Conservation (phyloP, 2,329 filamentous ascomycete species). For the Fusarium chlamydosporum region DNA sequence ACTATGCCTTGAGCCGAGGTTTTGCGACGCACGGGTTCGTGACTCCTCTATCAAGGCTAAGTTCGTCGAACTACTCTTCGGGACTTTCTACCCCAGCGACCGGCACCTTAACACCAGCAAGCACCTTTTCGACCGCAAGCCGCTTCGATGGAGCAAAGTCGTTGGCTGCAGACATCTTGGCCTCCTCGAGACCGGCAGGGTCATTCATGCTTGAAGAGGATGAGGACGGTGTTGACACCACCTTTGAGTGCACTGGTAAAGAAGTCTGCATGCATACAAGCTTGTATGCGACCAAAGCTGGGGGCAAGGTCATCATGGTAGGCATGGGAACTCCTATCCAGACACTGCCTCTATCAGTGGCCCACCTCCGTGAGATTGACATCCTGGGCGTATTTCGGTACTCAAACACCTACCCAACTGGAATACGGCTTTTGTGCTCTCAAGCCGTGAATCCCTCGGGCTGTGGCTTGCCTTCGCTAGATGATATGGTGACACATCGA, state of each 20-base stretch:
- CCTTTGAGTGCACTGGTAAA: slow-evolving; percentile 84
- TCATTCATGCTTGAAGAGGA: slow-evolving; percentile 66
- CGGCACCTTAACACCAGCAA: slow-evolving; percentile 60
- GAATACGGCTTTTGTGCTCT: slow-evolving; percentile 72
- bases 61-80: slow-evolving; percentile 61
- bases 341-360: slow-evolving; percentile 79
- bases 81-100: slow-evolving; percentile 63
- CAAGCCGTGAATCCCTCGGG: slow-evolving; percentile 56
- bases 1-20: slow-evolving; percentile 70
- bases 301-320: slow-evolving; percentile 81
- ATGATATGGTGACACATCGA: slow-evolving; percentile 80
- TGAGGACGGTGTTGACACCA: slow-evolving; percentile 75
- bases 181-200: slow-evolving; percentile 54
- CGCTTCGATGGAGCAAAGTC: slow-evolving; percentile 66
- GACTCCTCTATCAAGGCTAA: slow-evolving; percentile 62
- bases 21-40: slow-evolving; percentile 73
- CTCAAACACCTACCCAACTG: slow-evolving; percentile 80
- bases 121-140: slow-evolving; percentile 61
- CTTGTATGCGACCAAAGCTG: slow-evolving; percentile 78
- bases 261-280: slow-evolving; percentile 80
- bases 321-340: slow-evolving; percentile 85
- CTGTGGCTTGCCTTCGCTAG: slow-evolving; percentile 71
- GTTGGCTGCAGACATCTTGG: slow-evolving; percentile 65
- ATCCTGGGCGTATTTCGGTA: slow-evolving; percentile 85
- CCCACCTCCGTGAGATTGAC: slow-evolving; percentile 81